These are phyloP conservation scores for Coemansia sp. DNA, from an alignment of 192 early-diverging fungal genomes.

Conservation along the genomic window DNA sequence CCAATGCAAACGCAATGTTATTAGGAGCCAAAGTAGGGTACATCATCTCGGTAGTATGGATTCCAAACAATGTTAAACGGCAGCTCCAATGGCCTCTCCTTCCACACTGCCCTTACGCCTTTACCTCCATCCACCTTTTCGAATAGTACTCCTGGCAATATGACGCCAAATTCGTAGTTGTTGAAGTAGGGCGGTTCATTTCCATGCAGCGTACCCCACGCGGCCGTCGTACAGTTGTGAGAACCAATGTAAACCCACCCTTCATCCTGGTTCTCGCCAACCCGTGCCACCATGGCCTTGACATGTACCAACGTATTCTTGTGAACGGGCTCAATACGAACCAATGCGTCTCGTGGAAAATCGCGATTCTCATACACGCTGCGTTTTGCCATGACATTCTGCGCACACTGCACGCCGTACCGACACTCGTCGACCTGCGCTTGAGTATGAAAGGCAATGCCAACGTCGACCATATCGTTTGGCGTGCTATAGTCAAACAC, in stretches of 20 bases:
- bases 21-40: slow-evolving; percentile 3
- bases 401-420: background rate
- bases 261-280: slow-evolving; percentile 4
- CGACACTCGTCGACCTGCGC: slow-evolving; percentile 3
- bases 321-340: background rate
- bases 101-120: slow-evolving; percentile 7
- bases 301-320: slow-evolving; percentile 23
- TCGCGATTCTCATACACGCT: background rate
- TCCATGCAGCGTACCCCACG: slow-evolving; percentile 21
- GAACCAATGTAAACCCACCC: slow-evolving; percentile 45
- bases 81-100: background rate
- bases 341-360: slow-evolving; percentile 10
- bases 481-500: slow-evolving; percentile 6
- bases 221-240: slow-evolving; percentile 41
- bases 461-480: slow-evolving; percentile 22
- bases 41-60: slow-evolving; percentile 13
- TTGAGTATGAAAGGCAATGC: slow-evolving; percentile 31
- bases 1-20: too few species aligned
- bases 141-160: background rate
- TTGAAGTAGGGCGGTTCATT: slow-evolving; percentile 16
- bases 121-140: background rate
- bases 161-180: slow-evolving; percentile 38
- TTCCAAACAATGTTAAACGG: slow-evolving; percentile 25
- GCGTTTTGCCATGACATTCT: slow-evolving; percentile 3
- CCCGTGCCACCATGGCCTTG: slow-evolving; percentile 19